These are phyloP conservation scores for Pouteria glomerata DNA, from an alignment of 148 eudicot genomes.

Conservation along the genomic window DNA sequence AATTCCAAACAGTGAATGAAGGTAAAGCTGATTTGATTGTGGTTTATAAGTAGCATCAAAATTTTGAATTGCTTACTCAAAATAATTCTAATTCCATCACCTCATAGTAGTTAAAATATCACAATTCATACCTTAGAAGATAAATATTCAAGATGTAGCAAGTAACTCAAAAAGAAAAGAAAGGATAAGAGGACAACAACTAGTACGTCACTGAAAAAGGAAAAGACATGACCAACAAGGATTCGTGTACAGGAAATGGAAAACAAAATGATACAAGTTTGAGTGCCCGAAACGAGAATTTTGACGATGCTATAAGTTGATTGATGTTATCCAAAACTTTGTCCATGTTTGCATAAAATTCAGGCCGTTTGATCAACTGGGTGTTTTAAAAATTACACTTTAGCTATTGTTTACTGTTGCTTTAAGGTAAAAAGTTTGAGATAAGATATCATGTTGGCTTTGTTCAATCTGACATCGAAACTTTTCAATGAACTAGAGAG, in stretches of 20 bases:
- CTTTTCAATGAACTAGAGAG: background rate
- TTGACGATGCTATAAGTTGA: background rate
- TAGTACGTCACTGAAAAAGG: background rate
- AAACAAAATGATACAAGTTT: background rate
- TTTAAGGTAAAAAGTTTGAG: constrained; percentile 6
- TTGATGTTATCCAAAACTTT: no score
- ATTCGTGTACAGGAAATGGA: background rate
- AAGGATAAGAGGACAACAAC: background rate
- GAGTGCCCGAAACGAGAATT: background rate
- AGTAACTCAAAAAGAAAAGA: background rate
- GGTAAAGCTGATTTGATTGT: background rate
- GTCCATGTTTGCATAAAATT: constrained; percentile 6
- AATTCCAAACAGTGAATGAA: background rate
- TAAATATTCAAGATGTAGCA: no score
- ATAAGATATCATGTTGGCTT: background rate
- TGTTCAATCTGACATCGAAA: background rate
- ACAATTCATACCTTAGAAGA: no score
- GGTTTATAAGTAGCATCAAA: background rate
- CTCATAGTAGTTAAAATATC: no score
- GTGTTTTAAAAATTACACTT: background rate
- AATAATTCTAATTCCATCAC: background rate
- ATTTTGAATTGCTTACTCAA: background rate
- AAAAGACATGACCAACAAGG: background rate
- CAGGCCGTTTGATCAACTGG: background rate
- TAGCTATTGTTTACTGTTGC: no score